phyloP scores from a whole-genome alignment of 352 stramenopile genomes.

The Globisporangium camurandrum region DNA sequence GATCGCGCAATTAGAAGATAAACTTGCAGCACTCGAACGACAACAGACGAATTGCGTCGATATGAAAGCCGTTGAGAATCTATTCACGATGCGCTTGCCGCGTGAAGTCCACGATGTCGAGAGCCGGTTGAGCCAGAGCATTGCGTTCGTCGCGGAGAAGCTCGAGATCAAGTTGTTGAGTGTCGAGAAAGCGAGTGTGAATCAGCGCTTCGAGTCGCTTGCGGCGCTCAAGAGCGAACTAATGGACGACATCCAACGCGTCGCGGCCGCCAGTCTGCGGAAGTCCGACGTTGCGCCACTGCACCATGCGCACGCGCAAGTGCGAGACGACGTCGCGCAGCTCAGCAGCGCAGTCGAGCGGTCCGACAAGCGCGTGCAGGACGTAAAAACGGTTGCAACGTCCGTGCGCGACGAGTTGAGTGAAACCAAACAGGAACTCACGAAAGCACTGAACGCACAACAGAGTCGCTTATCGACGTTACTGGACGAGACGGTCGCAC shows the following conservation, averaged over 20 bases:
- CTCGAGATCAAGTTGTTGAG: slow-evolving; percentile 55
- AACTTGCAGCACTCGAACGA: slow-evolving; percentile 39
- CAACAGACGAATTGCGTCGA: slow-evolving; percentile 46
- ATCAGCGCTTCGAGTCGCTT: slow-evolving; percentile 44
- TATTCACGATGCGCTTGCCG: slow-evolving; percentile 52
- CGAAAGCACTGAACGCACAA: slow-evolving; percentile 42
- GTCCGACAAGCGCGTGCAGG: slow-evolving; percentile 56
- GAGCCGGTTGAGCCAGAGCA: slow-evolving; percentile 42
- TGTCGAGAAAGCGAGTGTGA: slow-evolving; percentile 41
- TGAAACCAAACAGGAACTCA: slow-evolving; percentile 49
- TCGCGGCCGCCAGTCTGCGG: slow-evolving; percentile 34
- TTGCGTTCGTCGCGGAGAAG: slow-evolving; percentile 57
- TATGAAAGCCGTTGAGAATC: slow-evolving; percentile 57
- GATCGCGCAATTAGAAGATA: slow-evolving; percentile 48
- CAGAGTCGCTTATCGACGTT: slow-evolving; percentile 27
- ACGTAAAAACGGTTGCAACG: slow-evolving; percentile 35
- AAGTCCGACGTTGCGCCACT: slow-evolving; percentile 43
- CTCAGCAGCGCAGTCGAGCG: slow-evolving; percentile 45
- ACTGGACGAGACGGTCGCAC: slow-evolving; percentile 55
- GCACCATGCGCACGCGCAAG: slow-evolving; percentile 50
- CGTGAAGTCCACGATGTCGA: slow-evolving; percentile 73
- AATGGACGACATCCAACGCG: slow-evolving; percentile 45
- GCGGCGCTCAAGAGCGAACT: slow-evolving; percentile 47
- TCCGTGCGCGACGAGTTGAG: slow-evolving; percentile 45
- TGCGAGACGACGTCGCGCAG: slow-evolving; percentile 55